A percentile compares a stretch with the other conserved stretches of the same genome.
Conservation (phyloP, 768 basidiomycete genomes). For the Suillus subaureus region DNA sequence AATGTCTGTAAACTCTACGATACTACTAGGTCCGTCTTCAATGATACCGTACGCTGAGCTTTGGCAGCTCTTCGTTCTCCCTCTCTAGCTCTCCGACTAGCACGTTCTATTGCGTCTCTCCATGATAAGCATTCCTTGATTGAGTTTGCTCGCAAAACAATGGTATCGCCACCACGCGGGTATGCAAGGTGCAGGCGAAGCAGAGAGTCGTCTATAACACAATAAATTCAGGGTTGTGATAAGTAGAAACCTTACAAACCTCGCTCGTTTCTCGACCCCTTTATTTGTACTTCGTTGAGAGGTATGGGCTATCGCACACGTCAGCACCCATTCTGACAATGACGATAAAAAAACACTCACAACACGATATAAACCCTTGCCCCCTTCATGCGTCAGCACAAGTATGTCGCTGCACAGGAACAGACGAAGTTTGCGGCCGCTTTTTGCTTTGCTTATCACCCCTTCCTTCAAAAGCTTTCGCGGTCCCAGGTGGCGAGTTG, state of each 20-base stretch:
- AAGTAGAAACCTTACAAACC: constrained; percentile 38
- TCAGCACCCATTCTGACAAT: background rate
- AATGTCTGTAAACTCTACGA: background rate
- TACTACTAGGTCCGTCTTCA: background rate
- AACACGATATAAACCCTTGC: constrained; percentile 79
- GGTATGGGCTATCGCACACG: constrained; percentile 61
- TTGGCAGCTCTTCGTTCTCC: constrained; percentile 4
- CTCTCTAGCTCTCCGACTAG: constrained; percentile 18
- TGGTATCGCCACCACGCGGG: constrained; percentile 72
- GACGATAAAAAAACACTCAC: constrained; percentile 44
- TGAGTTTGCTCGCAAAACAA: constrained; percentile 59
- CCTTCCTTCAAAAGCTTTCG: constrained; percentile 83
- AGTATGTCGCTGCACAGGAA: constrained; percentile 91
- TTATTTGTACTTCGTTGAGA: constrained; percentile 65
- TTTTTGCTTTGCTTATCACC: constrained; percentile 76
- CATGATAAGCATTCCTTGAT: constrained; percentile 60
- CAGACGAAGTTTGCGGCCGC: constrained; percentile 72
- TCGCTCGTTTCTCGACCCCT: constrained; percentile 49
- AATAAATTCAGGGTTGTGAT: background rate
- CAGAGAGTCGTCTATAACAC: constrained; percentile 57
- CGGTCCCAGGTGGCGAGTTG: constrained; percentile 83
- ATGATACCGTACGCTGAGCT: background rate
- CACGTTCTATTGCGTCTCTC: constrained; percentile 42
- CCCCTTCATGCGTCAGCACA: constrained; percentile 75
- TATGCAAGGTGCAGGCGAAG: constrained; percentile 71